These are phyloP conservation scores for Tetraselmis striata DNA, from an alignment of 139 green algal genomes.

Conservation along the genomic window DNA sequence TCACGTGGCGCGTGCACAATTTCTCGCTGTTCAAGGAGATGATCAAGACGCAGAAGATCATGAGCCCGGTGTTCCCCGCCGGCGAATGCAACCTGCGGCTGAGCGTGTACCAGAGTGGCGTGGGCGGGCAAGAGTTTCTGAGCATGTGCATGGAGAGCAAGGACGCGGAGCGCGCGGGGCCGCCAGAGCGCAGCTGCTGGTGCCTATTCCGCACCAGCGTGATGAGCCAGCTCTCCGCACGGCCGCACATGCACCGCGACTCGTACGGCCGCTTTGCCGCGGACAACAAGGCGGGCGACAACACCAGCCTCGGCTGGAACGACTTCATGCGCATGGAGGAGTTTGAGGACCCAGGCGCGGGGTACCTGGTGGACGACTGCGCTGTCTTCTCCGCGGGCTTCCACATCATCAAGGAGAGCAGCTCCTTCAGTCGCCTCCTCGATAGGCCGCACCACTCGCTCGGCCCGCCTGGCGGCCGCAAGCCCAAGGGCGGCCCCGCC, in stretches of 20 bases:
- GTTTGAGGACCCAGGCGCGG: slow-evolving; percentile 20
- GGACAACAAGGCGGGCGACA: slow-evolving; percentile 54
- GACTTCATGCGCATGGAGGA: slow-evolving; percentile 62
- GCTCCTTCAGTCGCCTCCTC: slow-evolving; percentile 32
- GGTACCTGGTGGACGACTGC: slow-evolving; percentile 35
- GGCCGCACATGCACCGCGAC: slow-evolving; percentile 51
- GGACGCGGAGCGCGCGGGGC: slow-evolving; percentile 41
- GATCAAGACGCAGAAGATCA: slow-evolving; percentile 73
- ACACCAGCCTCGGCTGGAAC: slow-evolving; percentile 70
- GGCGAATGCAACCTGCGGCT: slow-evolving; percentile 61
- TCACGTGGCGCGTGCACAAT: slow-evolving; percentile 59
- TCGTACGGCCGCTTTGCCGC: slow-evolving; percentile 61
- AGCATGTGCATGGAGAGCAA: slow-evolving; percentile 57
- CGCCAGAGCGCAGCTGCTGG: slow-evolving; percentile 50
- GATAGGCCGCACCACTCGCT: not conserved
- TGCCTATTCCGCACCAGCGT: slow-evolving; percentile 64
- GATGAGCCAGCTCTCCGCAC: slow-evolving; percentile 29
- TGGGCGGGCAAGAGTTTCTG: slow-evolving; percentile 35
- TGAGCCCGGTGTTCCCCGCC: slow-evolving; percentile 59
- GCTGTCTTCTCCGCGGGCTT: slow-evolving; percentile 49
- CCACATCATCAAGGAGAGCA: slow-evolving; percentile 61
- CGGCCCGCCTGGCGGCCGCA: slow-evolving; percentile 12
- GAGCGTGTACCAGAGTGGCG: slow-evolving; percentile 52
- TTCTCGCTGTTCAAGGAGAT: slow-evolving; percentile 62
- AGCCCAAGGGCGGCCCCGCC: slow-evolving; percentile 18